A percentile compares a stretch with the other conserved stretches of the same genome.
Evolutionary conservation across 495 filamentous ascomycete species (phyloP).

Genomic region (Umbilicaria muhlenbergii): DNA sequence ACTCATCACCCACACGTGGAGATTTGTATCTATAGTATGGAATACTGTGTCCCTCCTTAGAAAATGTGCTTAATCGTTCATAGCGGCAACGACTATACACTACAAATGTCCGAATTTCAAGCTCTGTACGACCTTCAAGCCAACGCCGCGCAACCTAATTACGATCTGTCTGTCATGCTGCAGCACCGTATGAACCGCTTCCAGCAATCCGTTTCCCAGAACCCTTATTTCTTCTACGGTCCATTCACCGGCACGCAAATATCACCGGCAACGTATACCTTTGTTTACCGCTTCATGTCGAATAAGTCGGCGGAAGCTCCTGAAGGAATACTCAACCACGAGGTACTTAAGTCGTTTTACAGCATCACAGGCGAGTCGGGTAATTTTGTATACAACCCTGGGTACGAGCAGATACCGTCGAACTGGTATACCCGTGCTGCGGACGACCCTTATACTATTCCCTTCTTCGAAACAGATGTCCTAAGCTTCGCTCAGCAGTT

Average conservation of each 20-base stretch:
- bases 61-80: background rate
- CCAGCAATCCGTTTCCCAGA: constrained; percentile 30
- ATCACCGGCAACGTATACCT: constrained; percentile 30
- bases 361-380: constrained; percentile 24
- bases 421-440: constrained; percentile 43
- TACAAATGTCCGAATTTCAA: constrained; percentile 16
- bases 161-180: background rate
- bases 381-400: constrained; percentile 26
- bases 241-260: constrained; percentile 32
- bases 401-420: constrained; percentile 38
- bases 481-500: constrained; percentile 15
- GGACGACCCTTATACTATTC: constrained; percentile 18
- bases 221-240: constrained; percentile 37
- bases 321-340: constrained; percentile 25
- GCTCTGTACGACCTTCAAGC: constrained; percentile 3
- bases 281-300: constrained; percentile 27
- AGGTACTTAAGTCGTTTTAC: constrained; percentile 31
- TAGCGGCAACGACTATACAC: constrained; percentile 15
- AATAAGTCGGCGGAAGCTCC: constrained; percentile 32
- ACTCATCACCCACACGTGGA: constrained; percentile 36
- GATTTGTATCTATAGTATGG: constrained; percentile 29
- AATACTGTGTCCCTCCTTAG: background rate
- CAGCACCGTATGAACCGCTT: constrained; percentile 15
- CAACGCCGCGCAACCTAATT: background rate
- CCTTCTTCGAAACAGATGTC: constrained; percentile 25